Conservation (phyloP, 2,329 filamentous ascomycete genomes). For the Coleophoma eucalyptorum region DNA sequence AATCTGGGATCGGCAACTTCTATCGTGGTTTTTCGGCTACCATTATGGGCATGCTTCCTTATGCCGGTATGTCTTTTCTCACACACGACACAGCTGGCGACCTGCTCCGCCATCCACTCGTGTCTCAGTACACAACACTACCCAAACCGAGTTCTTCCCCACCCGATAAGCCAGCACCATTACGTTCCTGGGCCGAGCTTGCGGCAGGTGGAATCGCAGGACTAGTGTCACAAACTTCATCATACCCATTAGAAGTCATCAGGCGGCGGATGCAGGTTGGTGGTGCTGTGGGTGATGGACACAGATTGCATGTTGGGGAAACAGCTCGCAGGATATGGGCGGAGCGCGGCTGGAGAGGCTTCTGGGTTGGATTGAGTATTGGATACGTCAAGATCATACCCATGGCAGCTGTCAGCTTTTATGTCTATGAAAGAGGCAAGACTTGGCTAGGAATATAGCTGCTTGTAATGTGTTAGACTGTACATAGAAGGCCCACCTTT, state of each 20-base stretch:
- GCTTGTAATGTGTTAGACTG: too few relatives aligned
- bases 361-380: conserved; percentile 90
- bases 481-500: too few relatives aligned
- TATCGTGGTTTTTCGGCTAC: conserved; percentile 93
- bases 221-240: conserved; percentile 83
- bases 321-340: conserved; percentile 71
- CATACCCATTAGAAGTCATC: conserved; percentile 92
- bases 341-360: conserved; percentile 75
- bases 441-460: conserved; percentile 59
- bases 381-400: conserved; percentile 94
- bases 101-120: conserved; percentile 63
- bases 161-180: conserved; percentile 60
- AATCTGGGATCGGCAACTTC: conserved; percentile 78
- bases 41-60: conserved; percentile 90
- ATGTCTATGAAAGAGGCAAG: conserved; percentile 63
- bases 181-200: conserved; percentile 85
- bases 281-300: conserved; percentile 88
- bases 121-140: conserved; percentile 74
- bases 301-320: conserved; percentile 71
- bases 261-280: conserved; percentile 93
- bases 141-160: conserved; percentile 53
- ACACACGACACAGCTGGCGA: conserved; percentile 91
- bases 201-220: conserved; percentile 81
- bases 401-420: conserved; percentile 72
- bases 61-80: conserved; percentile 92